Base-by-base conservation (phyloP, 305 asterid species). In the Caryopteris hybrid region DNA sequence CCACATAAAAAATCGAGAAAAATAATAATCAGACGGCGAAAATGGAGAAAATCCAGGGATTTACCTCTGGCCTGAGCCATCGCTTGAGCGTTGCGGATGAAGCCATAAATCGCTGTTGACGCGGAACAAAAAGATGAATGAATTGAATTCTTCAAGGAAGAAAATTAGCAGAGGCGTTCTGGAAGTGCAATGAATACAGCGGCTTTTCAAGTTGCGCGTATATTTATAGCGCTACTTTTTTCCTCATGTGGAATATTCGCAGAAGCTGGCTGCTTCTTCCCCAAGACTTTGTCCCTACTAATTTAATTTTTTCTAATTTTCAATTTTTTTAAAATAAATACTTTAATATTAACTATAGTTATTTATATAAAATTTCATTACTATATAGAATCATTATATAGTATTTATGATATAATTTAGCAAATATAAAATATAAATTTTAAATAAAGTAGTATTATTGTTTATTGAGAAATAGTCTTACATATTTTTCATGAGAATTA, bases 31-130 rank as follows among this genome's bases (percentile, higher is more conserved):
- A 22, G 31, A 50, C 22, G n/a, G 4, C 29, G 46, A 16, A 38
- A 52, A 45, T 12, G 22, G 64, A 74, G 48, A 21, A 70, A 58
- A 63, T 71, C 65, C 59, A 65, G 68, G 61, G 25, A 34, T n/a
- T 71, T 2, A 91, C 97, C 98, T 91, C 98, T 48, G 98, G 98
- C 83, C 95, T 81, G 58, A 91, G 82, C 98, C 98, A 91, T 68
- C 98, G 82, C 74, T 73, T 91, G 74, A 82, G 51, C 59, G 80
- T 42, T 9, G 83, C 43, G 5, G 91, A 73, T 2, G 96, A 79
- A 74, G 95, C 90, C 98, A 91, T 89, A 14, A 21, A n/a, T 74
- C 51, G 62, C 66, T 20, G 66, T n/a, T n/a, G n/a, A n/a, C n/a
- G n/a, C n/a, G n/a, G n/a, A n/a, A n/a, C n/a, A 43, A 66, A 14